Evolutionary conservation across 2,329 filamentous ascomycete genomes (phyloP).

Genomic region (Drechslera avenae): DNA sequence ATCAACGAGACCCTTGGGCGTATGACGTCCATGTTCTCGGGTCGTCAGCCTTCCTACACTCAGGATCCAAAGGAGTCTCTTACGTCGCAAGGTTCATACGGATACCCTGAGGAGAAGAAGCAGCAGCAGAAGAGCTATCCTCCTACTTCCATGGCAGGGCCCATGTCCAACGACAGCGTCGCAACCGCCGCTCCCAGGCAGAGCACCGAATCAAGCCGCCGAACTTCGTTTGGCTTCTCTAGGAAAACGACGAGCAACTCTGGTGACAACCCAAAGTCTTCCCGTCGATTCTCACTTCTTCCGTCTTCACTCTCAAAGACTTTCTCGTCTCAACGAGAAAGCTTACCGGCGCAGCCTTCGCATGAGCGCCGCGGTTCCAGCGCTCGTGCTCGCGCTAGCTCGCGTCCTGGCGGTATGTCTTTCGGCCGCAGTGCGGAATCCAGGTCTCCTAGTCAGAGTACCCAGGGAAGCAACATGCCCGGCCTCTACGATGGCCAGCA

Average conservation of each 20-base stretch:
- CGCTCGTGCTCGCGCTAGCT: slow-evolving; percentile 38
- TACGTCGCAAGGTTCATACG: slow-evolving; percentile 54
- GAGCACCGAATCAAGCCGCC: slow-evolving; percentile 56
- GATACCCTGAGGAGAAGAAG: slow-evolving; percentile 57
- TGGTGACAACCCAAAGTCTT: slow-evolving; percentile 45
- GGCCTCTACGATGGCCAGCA: slow-evolving; percentile 51
- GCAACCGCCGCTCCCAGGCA: slow-evolving; percentile 42
- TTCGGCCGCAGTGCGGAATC: slow-evolving; percentile 51
- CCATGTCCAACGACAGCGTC: slow-evolving; percentile 63
- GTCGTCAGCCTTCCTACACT: slow-evolving; percentile 46
- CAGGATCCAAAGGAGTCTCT: slow-evolving; percentile 39
- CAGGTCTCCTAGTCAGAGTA: slow-evolving; percentile 53
- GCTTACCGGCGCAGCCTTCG: slow-evolving; percentile 38
- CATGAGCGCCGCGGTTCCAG: slow-evolving; percentile 43
- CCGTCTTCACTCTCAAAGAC: slow-evolving; percentile 56
- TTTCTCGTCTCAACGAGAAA: slow-evolving; percentile 48
- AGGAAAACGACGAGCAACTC: slow-evolving; percentile 52
- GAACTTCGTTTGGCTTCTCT: slow-evolving; percentile 57
- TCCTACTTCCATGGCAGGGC: slow-evolving; percentile 86
- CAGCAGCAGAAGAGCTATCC: slow-evolving; percentile 77
- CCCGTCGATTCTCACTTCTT: slow-evolving; percentile 57
- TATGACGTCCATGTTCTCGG: slow-evolving; percentile 80
- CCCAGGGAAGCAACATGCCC: slow-evolving; percentile 51
- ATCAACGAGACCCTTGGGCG: slow-evolving; percentile 79
- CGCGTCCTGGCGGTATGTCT: slow-evolving; percentile 48